A percentile compares a stretch with the other conserved stretches of the same genome.
Evolutionary conservation across 2,329 filamentous ascomycete genomes (phyloP).

Genomic region (Colletotrichum cereale): DNA sequence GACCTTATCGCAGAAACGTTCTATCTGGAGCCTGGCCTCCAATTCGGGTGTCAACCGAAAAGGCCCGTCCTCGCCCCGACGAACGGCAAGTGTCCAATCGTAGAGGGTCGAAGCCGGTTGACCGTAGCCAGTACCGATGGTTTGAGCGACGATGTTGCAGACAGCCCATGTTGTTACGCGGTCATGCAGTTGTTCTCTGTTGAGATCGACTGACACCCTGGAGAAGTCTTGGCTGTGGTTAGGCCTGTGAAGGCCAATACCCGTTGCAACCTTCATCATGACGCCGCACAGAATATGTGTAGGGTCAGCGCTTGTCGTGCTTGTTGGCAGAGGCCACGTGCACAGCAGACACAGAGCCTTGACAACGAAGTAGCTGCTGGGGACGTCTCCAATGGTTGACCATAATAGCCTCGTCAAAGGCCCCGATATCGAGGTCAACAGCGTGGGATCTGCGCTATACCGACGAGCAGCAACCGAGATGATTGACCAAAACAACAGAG

Average conservation of each 20-base stretch:
- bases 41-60: slow-evolving; percentile 72
- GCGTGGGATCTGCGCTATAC: slow-evolving; percentile 71
- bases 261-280: slow-evolving; percentile 89
- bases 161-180: slow-evolving; percentile 86
- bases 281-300: slow-evolving; percentile 85
- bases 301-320: slow-evolving; percentile 82
- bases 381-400: slow-evolving; percentile 81
- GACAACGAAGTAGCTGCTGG: slow-evolving; percentile 83
- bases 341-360: slow-evolving; percentile 85
- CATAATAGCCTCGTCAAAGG: slow-evolving; percentile 79
- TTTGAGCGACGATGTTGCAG: slow-evolving; percentile 86
- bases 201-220: slow-evolving; percentile 78
- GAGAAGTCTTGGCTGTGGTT: slow-evolving; percentile 89
- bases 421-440: slow-evolving; percentile 76
- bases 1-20: slow-evolving; percentile 81
- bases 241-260: slow-evolving; percentile 84
- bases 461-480: slow-evolving; percentile 81
- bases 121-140: slow-evolving; percentile 85
- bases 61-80: slow-evolving; percentile 70
- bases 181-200: slow-evolving; percentile 83
- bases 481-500: slow-evolving; percentile 88
- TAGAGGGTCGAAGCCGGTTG: slow-evolving; percentile 84
- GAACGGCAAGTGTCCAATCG: slow-evolving; percentile 77
- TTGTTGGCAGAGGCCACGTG: slow-evolving; percentile 87
- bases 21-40: slow-evolving; percentile 76